Evolutionary conservation across 768 basidiomycete genomes (phyloP).

Genomic region (Phlebiopsis gigantea): DNA sequence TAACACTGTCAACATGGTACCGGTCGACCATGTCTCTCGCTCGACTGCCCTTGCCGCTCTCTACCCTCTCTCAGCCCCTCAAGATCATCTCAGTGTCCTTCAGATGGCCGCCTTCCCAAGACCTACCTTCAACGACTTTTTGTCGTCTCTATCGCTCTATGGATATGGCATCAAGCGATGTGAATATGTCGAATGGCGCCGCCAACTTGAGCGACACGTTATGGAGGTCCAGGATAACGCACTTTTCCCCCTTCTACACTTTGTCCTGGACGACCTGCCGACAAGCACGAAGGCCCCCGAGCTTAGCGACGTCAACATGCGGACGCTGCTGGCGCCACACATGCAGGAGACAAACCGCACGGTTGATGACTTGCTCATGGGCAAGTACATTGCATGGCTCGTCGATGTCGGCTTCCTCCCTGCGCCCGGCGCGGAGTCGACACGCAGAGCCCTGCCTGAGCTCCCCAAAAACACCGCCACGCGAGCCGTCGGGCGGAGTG

Average conservation of each 20-base stretch:
- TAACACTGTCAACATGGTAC: slow-evolving; percentile 97
- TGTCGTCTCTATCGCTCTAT: slow-evolving; percentile 67
- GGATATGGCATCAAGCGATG: slow-evolving; percentile 75
- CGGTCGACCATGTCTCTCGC: slow-evolving; percentile 92
- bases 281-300: slow-evolving; percentile 94
- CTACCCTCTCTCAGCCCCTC: slow-evolving; percentile 40
- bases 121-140: slow-evolving; percentile 84
- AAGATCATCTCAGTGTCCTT: slow-evolving; percentile 47
- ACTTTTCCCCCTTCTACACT: slow-evolving; percentile 93
- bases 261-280: slow-evolving; percentile 94
- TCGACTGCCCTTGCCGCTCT: slow-evolving; percentile 73
- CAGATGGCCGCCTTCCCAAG: slow-evolving; percentile 85
- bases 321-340: slow-evolving; percentile 48
- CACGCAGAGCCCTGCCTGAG: slow-evolving; percentile 44
- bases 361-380: slow-evolving; percentile 74
- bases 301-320: slow-evolving; percentile 82
- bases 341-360: slow-evolving; percentile 39
- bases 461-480: slow-evolving; percentile 35
- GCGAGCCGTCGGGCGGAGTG: slow-evolving; percentile 69
- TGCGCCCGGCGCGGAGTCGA: slow-evolving; percentile 33
- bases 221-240: slow-evolving; percentile 95
- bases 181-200: slow-evolving; percentile 91
- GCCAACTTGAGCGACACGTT: slow-evolving; percentile 90
- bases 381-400: slow-evolving; percentile 89
- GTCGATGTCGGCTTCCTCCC: slow-evolving; percentile 80